Evolutionary conservation across 768 basidiomycete genomes (phyloP), one percentile per base, ranked within the genome.

Genomic region (Naganishia onofrii): DNA sequence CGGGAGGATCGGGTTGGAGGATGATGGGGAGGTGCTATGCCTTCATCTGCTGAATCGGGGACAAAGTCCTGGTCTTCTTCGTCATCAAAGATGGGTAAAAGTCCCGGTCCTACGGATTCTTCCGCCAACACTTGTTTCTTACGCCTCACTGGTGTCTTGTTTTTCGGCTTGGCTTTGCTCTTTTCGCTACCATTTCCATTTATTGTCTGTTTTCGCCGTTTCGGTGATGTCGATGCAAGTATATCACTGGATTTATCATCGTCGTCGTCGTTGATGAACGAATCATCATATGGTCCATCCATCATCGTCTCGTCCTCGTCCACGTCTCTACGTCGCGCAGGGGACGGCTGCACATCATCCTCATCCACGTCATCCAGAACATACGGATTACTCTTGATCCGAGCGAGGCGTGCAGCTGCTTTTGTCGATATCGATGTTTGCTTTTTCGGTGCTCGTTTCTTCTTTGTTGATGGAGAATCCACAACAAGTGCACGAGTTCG

Each of bases 391-490:
- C 60, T 63, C 42, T 63, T 63, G 17, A 63, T 44, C 17, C 38
- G 21, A 10, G 60, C 5, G 23, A 42, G 42, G 15, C 42, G 42
- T 17, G 42, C 42, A 8, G 42, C 42, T 17, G 42, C 42, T 17
- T 42, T 51, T 51, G 48, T n/a, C n/a, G 48, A 51, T 26, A 26
- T 51, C 36, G 38, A 26, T 7, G 60, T 42, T 12, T 42, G 36
- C 42, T 63, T 44, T 19, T 44, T 63, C n/a, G 60, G n/a, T 26
- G 42, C 42, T 4, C 60, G 60, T 63, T 63, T 63, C 60, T 63
- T 63, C 60, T 63, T 63, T 44, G 60, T 38, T n/a, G 60, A 63
- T 2, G 60, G 60, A 42, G 60, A 63, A 63, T 63, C 60, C 8
- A 63, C 60, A 26, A 63, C 60, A 12, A 63, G 19, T n/a, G 60